Conservation (phyloP, 352 stramenopile genomes). For the Pythium dissimile region DNA sequence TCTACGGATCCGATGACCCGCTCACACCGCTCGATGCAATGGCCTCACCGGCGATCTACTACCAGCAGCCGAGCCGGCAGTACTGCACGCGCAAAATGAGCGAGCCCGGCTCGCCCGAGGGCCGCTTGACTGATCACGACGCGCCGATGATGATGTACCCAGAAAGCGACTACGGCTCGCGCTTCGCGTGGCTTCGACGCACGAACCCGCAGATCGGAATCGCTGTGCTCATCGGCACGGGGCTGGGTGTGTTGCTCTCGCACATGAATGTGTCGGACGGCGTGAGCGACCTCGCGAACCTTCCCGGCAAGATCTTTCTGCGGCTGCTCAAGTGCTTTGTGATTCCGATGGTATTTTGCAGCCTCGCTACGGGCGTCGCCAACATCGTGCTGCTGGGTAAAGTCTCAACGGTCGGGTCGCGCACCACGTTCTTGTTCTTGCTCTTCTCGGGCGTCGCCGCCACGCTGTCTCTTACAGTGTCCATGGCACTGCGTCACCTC, state of each 20-base stretch:
- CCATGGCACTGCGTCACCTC: constrained; percentile 41
- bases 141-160: constrained; percentile 13
- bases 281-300: constrained; percentile 22
- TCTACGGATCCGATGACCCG: constrained; percentile 21
- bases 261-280: constrained; percentile 17
- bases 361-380: constrained; percentile 49
- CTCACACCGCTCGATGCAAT: constrained; percentile 36
- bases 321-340: constrained; percentile 34
- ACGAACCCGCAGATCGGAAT: constrained; percentile 32
- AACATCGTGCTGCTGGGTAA: constrained; percentile 69
- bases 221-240: constrained; percentile 23
- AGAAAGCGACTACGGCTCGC: constrained; percentile 9
- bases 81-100: constrained; percentile 21
- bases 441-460: constrained; percentile 34
- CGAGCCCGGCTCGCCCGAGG: constrained; percentile 7
- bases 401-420: constrained; percentile 49
- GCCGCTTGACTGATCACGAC: constrained; percentile 3
- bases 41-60: constrained; percentile 37
- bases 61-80: constrained; percentile 23
- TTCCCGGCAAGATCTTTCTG: constrained; percentile 32
- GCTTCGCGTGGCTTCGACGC: constrained; percentile 19
- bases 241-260: constrained; percentile 23
- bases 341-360: constrained; percentile 67
- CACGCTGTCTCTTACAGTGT: constrained; percentile 33
- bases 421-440: constrained; percentile 50